phyloP scores from a whole-genome alignment of 805 yeast genomes.

The Spencermartinsiella europaea region DNA sequence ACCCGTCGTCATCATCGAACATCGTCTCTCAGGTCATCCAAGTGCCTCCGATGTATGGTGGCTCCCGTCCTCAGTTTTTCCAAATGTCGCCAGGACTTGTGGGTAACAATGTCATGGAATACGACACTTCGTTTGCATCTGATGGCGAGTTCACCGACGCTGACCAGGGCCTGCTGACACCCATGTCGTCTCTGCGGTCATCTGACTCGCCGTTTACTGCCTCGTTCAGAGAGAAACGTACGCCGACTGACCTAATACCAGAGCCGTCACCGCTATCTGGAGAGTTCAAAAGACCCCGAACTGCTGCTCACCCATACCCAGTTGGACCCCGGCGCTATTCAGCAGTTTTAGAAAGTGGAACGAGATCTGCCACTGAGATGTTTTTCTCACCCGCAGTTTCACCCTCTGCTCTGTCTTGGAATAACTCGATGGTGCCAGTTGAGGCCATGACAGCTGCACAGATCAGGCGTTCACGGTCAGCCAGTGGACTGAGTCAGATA shows the following conservation, averaged over 20 bases:
- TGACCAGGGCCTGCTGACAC: neutral
- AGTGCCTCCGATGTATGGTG: neutral
- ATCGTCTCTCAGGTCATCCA: conserved; percentile 12
- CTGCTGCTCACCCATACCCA: neutral
- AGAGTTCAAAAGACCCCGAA: neutral
- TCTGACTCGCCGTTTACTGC: neutral
- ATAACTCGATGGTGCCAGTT: neutral
- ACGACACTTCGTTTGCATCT: neutral
- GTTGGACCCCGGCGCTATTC: neutral
- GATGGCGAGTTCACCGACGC: neutral
- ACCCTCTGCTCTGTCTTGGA: neutral
- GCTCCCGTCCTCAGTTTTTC: neutral
- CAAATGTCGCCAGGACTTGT: conserved; percentile 2
- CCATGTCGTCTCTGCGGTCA: neutral
- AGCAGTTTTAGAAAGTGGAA: neutral
- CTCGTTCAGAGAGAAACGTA: neutral
- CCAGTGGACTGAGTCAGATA: neutral
- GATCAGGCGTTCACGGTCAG: neutral
- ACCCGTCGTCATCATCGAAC: conserved; percentile 3
- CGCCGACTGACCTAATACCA: neutral
- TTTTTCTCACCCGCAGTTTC: neutral
- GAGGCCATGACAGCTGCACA: neutral
- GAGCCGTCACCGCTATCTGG: neutral
- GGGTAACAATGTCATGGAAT: neutral
- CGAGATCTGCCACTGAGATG: neutral